phyloP scores from a whole-genome alignment of 768 basidiomycete species.

The Boletellus emodensis region DNA sequence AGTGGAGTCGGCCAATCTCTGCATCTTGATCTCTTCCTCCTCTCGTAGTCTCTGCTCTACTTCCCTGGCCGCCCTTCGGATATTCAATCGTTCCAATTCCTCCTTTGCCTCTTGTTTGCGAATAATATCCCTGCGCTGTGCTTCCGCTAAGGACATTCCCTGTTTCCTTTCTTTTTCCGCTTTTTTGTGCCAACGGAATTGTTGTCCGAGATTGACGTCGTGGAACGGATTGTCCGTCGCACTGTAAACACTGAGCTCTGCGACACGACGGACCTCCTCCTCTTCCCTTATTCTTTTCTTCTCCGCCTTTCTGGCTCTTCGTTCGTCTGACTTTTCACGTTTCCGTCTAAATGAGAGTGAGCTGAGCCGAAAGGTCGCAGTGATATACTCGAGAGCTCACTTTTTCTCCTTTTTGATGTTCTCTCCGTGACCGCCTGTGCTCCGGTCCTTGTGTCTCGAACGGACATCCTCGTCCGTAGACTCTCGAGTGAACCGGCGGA shows the following conservation, averaged over 20 bases:
- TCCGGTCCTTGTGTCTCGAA: conserved; percentile 21
- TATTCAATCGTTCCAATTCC: conserved; percentile 89
- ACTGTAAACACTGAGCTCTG: conserved; percentile 94
- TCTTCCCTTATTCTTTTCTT: conserved; percentile 80
- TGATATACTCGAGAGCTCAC: conserved; percentile 30
- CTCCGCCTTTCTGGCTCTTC: conserved; percentile 80
- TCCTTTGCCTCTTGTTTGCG: conserved; percentile 90
- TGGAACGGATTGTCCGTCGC: conserved; percentile 98
- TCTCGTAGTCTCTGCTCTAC: conserved; percentile 84
- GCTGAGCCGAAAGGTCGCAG: background rate
- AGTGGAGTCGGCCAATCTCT: conserved; percentile 85
- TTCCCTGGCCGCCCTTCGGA: conserved; percentile 87
- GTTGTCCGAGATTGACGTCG: conserved; percentile 92
- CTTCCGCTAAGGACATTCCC: conserved; percentile 75
- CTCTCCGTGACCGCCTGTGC: conserved; percentile 19
- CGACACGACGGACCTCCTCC: conserved; percentile 88
- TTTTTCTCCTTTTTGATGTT: conserved; percentile 43
- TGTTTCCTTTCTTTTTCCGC: conserved; percentile 90
- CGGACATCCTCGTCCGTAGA: conserved; percentile 32
- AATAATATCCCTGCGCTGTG: conserved; percentile 73
- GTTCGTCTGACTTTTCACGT: conserved; percentile 83
- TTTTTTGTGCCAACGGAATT: conserved; percentile 99
- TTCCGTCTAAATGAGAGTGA: conserved; percentile 53
- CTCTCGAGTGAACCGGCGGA: conserved; percentile 32
- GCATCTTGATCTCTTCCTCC: conserved; percentile 89